Evolutionary conservation across 768 basidiomycete genomes (phyloP), one percentile per base, ranked within the genome.

Genomic region (Hygrophorus pudorinus): DNA sequence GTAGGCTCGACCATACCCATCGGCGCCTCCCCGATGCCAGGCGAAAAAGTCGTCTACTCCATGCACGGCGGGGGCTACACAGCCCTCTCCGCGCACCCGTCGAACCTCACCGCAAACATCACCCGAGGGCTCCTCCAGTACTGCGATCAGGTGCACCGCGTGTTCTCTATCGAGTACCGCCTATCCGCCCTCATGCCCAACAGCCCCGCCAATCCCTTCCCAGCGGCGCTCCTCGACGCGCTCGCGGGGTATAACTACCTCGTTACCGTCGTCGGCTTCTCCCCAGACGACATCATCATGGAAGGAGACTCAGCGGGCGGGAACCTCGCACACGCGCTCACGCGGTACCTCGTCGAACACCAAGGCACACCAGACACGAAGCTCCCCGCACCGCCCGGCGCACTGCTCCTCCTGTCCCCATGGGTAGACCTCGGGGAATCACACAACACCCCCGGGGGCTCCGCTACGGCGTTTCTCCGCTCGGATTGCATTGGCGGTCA

Each of bases 291-390:
- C 51, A 79, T 90, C 53, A 67, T 85, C 44, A 40, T 88, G 16
- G 67, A 66, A 14, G 87, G 86, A 2, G 85, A 90, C 56, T 88
- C 82, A 1, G 84, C 86, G 0, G 86, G 87, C 2, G 87, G 71
- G 4, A 83, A 88, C 58, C 73, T 88, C 18, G 76, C 77, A 1
- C 67, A 77, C 28, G 77, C 79, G 0, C 66, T 85, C 34, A 71
- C 66, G 7, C 76, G 78, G 3, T 80, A 81, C 50, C 70, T 86
- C 18, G 62, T 74, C 13, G 73, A 78, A 47, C 59, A 78, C 57
- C 60, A 62, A 24, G 54, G 53, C 21, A 44, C 60, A 2, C 42
- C 58, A 7, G 56, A 58, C 4, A 45, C 58, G 18, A 52, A 56
- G 4, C 48, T 76, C n/a, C 73, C 72, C 3, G 55, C 59, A 9